Percentiles rank a stretch among this genome's conserved stretches.
Conservation (phyloP, 352 stramenopile genomes). For the Pythium rishiriense region DNA sequence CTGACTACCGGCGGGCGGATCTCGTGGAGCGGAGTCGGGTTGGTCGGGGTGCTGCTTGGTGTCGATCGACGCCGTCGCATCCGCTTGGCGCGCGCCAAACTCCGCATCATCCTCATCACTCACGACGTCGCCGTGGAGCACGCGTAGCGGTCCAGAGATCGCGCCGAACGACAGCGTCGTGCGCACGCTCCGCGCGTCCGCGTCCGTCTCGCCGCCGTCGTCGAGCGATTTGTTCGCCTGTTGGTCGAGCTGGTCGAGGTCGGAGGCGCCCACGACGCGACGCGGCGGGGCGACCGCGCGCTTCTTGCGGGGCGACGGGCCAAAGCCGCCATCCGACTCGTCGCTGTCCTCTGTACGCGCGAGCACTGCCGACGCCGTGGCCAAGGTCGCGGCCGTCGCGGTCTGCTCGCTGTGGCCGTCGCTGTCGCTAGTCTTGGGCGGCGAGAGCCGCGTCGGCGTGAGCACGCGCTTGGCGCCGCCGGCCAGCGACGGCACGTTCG, state of each 20-base stretch:
- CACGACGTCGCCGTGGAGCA: conserved; percentile 22
- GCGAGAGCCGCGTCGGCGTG: conserved; percentile 40
- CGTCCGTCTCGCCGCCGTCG: conserved; percentile 21
- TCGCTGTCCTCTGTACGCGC: conserved; percentile 25
- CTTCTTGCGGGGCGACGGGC: conserved; percentile 26
- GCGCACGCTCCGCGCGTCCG: conserved; percentile 19
- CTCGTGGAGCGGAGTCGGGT: not conserved
- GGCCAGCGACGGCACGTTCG: conserved; percentile 40
- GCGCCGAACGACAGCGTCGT: conserved; percentile 37
- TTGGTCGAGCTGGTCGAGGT: not conserved
- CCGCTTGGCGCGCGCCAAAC: not conserved
- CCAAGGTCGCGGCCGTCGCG: not conserved
- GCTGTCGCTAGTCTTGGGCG: conserved; percentile 20
- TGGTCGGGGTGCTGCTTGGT: not conserved
- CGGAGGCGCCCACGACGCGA: not conserved
- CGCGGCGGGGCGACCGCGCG: not conserved
- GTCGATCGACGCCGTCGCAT: not conserved
- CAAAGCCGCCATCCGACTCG: conserved; percentile 25
- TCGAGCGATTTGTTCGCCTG: not conserved
- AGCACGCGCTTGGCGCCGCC: conserved; percentile 61
- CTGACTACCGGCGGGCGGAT: not conserved
- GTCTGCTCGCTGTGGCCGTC: conserved; percentile 4
- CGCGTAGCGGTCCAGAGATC: conserved; percentile 30
- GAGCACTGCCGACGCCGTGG: not conserved
- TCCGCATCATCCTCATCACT: conserved; percentile 30